Evolutionary conservation across 2,329 filamentous ascomycete species (phyloP).

Genomic region (Xylaria polymorpha): DNA sequence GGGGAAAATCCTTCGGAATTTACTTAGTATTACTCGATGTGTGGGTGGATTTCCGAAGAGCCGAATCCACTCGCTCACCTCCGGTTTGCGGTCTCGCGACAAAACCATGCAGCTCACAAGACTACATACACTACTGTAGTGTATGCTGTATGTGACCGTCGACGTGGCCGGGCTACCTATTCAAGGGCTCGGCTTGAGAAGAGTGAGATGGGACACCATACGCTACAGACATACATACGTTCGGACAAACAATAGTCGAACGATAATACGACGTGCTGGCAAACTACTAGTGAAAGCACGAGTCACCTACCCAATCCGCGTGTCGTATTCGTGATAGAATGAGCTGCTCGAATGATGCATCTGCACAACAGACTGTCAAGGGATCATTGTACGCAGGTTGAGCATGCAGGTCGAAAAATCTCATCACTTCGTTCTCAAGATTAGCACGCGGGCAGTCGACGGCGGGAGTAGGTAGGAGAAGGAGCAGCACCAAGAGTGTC

Average conservation of each 20-base stretch:
- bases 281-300: slow-evolving; percentile 17
- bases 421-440: slow-evolving; percentile 17
- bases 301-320: slow-evolving; percentile 16
- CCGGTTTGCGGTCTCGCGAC: slow-evolving; percentile 34
- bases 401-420: slow-evolving; percentile 29
- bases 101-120: slow-evolving; percentile 35
- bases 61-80: slow-evolving; percentile 36
- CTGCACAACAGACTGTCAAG: slow-evolving; percentile 18
- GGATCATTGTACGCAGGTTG: slow-evolving; percentile 14
- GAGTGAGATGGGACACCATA: slow-evolving; percentile 6
- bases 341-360: slow-evolving; percentile 18
- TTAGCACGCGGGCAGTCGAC: slow-evolving; percentile 5
- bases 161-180: slow-evolving; percentile 32
- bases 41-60: slow-evolving; percentile 18
- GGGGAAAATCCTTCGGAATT: slow-evolving; percentile 26
- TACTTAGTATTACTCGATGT: slow-evolving; percentile 16
- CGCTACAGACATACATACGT: not conserved
- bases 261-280: slow-evolving; percentile 15
- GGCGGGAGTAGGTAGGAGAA: not conserved
- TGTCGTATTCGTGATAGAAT: slow-evolving; percentile 28
- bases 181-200: slow-evolving; percentile 5
- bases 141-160: slow-evolving; percentile 32
- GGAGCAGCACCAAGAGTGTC: slow-evolving; percentile 1
- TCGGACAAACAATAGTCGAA: slow-evolving; percentile 8
- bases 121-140: slow-evolving; percentile 15